Base-by-base conservation (phyloP, 164 flowering plant genomes). In the Buxus sempervirens region DNA sequence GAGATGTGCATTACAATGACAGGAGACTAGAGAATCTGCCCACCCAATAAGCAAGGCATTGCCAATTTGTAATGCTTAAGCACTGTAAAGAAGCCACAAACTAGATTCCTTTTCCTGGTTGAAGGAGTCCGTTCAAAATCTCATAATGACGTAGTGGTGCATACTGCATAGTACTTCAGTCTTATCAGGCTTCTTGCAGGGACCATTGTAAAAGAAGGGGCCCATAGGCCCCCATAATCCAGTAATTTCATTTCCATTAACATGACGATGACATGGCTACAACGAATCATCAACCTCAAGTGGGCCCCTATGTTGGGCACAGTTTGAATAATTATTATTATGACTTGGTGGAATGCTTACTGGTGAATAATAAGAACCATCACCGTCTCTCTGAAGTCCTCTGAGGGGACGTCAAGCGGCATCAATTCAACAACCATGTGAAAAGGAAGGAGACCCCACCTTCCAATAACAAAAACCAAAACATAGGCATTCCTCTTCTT, bases 281-380 rank as follows among this genome's bases (percentile, higher is more conserved):
- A 45, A 24, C 20, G 38, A 57, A 23, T 57, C 5, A 41, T 41
- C 45, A 41, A 41, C 45, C 12, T 57, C 21, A 41, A 15, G 14
- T 9, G 41, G 70, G 54, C 19, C 54, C 54, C 54, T 14, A 1
- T 57, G 41, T 41, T 16, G 69, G 53, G 0, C 51, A 66, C 36
- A 57, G 53, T 16, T 20, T 64, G n/a, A 23, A 64, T n/a, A n/a
- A n/a, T n/a, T n/a, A 64, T 64, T 25, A 53, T 64, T 24, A 64
- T n/a, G 51, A 22, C 19, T 48, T 51, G 58, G 24, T 41, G 45
- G n/a, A n/a, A n/a, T n/a, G n/a, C n/a, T n/a, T n/a, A n/a, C n/a
- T 41, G 45, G 12, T 5, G 45, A 41, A 5, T 41, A 12, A 41
- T 41, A 5, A 41, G 12, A 12, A 12, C 8, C 45, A 5, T 41